Base-by-base conservation (phyloP, 257 asterid species). In the Nicotiana undulata region DNA sequence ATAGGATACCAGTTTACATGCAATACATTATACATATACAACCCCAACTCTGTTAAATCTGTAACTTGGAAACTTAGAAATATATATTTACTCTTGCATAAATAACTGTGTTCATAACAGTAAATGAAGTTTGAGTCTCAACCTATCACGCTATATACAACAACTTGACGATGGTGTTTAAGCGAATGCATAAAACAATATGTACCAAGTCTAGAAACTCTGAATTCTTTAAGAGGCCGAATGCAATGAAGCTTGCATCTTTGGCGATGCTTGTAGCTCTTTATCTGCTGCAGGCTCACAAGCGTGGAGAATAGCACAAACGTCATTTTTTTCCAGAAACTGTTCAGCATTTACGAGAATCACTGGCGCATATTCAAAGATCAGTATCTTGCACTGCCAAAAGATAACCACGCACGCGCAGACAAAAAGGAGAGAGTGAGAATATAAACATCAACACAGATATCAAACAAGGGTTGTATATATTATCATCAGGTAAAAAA, bases 371-470 rank as follows among this genome's bases (percentile, higher is more conserved):
- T 92, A 96, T 89, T 94, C 97, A 60, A 94, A 89, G 5, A 94
- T 98, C 64, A 96, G 76, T 84, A 84, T 90, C 93, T 96, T 94
- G 66, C 99, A 96, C 98, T 95, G 94, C 85, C 83, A 76, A 75
- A 86, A 44, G 31, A 22, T 28, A 44, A 22, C 1, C 28, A n/a
- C n/a, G n/a, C 28, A 26, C 28, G 28, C 28, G 28, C 28, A 26
- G 28, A 26, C 59, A n/a, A 5, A 67, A 46, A 52, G 82, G 4
- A 44, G 8, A 68, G 63, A 32, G 63, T 6, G 11, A 63, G 40
- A 29, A 28, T 49, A 68, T 81, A 56, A 52, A 66, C 32, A 79
- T 56, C 77, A 20, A 76, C 52, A 22, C 65, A 49, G 32, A 16
- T 65, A 66, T 66, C 40, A 29, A 18, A 32, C 22, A 13, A 29